A percentile compares a stretch with the other conserved stretches of the same genome.
Evolutionary conservation across 352 stramenopile species (phyloP).

Genomic region (Phytophthora gonapodyides): DNA sequence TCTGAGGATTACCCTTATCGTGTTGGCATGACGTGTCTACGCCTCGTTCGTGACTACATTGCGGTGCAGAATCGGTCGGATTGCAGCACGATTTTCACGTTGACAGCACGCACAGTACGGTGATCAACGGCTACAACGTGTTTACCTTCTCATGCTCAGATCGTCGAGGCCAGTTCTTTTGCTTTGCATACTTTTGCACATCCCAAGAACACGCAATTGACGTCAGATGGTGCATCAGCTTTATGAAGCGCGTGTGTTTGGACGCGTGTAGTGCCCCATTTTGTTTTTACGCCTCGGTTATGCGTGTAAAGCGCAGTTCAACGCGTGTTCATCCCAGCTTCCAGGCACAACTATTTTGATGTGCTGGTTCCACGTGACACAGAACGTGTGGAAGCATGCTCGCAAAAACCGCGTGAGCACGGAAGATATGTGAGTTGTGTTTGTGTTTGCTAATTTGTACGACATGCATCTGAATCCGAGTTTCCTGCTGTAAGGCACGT

Average conservation of each 20-base stretch:
- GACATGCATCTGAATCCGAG: neutral
- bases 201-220: neutral
- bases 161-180: neutral
- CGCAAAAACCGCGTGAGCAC: neutral
- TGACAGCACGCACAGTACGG: constrained; percentile 6
- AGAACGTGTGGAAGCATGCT: constrained; percentile 8
- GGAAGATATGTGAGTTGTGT: neutral
- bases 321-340: neutral
- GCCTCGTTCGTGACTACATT: neutral
- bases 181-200: constrained; percentile 5
- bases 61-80: neutral
- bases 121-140: constrained; percentile 4
- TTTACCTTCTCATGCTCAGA: constrained; percentile 12
- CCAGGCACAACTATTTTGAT: neutral
- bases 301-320: no score
- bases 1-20: neutral
- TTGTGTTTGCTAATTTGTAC: constrained; percentile 13
- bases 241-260: no score
- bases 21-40: constrained; percentile 3
- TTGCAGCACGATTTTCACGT: constrained; percentile 3
- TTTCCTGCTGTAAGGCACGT: neutral
- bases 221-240: no score
- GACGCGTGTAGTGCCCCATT: no score
- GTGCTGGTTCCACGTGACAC: constrained; percentile 8
- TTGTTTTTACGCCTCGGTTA: no score